A percentile compares a stretch with the other conserved stretches of the same genome.
Conservation (phyloP, 805 yeast species). For the Lipomyces oligophaga region DNA sequence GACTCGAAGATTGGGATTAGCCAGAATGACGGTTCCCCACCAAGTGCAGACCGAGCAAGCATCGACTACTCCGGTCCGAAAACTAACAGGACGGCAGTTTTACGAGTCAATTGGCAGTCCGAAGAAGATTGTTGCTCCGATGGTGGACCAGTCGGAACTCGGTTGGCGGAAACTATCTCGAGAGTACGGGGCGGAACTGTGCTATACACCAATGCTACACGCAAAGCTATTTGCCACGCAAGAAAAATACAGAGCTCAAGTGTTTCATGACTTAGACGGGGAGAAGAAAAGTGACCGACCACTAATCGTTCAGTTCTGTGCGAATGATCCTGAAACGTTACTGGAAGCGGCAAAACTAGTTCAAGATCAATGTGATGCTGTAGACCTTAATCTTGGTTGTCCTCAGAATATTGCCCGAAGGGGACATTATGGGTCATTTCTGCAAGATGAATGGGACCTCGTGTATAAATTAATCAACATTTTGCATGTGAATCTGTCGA, state of each 20-base stretch:
- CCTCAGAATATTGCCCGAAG: constrained; percentile 96
- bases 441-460: constrained; percentile 96
- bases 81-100: constrained; percentile 60
- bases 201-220: constrained; percentile 97
- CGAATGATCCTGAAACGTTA: constrained; percentile 85
- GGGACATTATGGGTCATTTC: constrained; percentile 91
- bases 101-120: constrained; percentile 71
- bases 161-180: constrained; percentile 92
- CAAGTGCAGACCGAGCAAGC: constrained; percentile 39
- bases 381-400: constrained; percentile 92
- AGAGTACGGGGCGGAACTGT: constrained; percentile 84
- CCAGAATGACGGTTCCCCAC: no score
- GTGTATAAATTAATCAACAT: constrained; percentile 62
- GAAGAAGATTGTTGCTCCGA: constrained; percentile 87
- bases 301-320: constrained; percentile 90
- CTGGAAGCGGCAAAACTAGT: constrained; percentile 77
- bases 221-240: constrained; percentile 84
- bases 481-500: constrained; percentile 61
- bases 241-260: constrained; percentile 71
- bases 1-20: no score
- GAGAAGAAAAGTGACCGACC: constrained; percentile 69
- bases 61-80: constrained; percentile 14
- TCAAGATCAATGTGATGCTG: constrained; percentile 86
- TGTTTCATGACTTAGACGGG: constrained; percentile 66
- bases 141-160: constrained; percentile 95